Evolutionary conservation across 2,329 filamentous ascomycete genomes (phyloP), one percentile per base, ranked within the genome.

Genomic region (Fusarium sp.): DNA sequence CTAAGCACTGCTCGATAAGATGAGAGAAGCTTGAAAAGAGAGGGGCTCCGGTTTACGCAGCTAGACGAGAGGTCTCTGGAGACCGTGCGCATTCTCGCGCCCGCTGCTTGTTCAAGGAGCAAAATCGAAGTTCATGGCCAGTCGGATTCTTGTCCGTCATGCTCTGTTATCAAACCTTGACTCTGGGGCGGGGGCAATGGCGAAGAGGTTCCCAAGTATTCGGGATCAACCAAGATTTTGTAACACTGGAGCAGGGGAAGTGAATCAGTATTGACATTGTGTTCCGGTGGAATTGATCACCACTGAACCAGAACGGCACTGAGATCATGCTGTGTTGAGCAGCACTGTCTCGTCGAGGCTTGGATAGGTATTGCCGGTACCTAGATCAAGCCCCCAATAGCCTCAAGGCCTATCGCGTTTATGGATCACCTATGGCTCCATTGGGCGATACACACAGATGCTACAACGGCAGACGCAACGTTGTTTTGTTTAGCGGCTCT

Each of bases 401-500:
- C 49, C 39, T 57, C 24, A 22, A 36, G 33, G 46, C 60, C 52
- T 69, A 67, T 65, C 65, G 43, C 43, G 51, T 50, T 52, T 62
- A 49, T 43, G 45, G 26, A 50, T 39, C 36, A 40, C 33, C 34
- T 43, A 58, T 51, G 47, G 44, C 42, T 60, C 64, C 45, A 68
- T 65, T 53, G 40, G 47, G 45, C 47, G 53, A 43, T 28, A 24
- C 36, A 33, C 36, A 33, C 31, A 34, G 42, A 60, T 38, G 65
- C 46, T 65, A 53, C 26, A 69, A 57, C 56, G 56, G 65, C 50
- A 62, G 66, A 62, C 55, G 66, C 57, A 67, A 69, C 62, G 62
- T 67, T 67, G 62, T 66, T 55, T 62, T 54, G 47, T 62, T 62
- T 70, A 63, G 66, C 67, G 66, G 62, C 66, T 60, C 46, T 67